Base-by-base conservation (phyloP, 805 yeast genomes). In the Lipomyces anomalus region DNA sequence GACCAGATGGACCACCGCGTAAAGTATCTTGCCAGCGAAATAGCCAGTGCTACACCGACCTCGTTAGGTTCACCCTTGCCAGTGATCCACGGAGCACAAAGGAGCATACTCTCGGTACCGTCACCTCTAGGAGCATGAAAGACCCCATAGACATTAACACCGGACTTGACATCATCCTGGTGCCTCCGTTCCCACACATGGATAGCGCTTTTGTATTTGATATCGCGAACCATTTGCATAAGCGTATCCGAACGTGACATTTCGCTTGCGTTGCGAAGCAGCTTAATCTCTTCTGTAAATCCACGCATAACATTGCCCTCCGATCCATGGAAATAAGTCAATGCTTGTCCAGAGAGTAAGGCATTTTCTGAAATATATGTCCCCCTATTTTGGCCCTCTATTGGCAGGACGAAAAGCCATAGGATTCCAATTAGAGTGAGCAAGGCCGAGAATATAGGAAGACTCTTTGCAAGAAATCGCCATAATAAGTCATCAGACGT, bases 301-400 rank as follows among this genome's bases (percentile, higher is more conserved):
- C 96, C 98, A 47, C 97, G 71, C 26, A 87, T 76, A 44, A 84
- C 70, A 58, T 89, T 86, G 97, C 97, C 92, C 62, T 92, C 97
- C 34, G 87, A 78, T 60, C 90, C 97, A 44, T 97, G 73, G 63
- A 85, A 92, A 61, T 87, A 88, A 21, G 94, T 80, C 56, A 82
- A 81, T 2, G 92, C 97, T 63, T 92, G 97, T 0, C 95, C 89
- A 5, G 99, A 97, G 85, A 92, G 80, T 62, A 92, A 70, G 26
- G 99, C 99, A 65, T 92, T 92, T 61, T 92, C 99, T 5, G 95
- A 83, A 9, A 89, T 83, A 63, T 92, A 92, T 1, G 96, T 87
- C 52, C 72, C 66, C 44, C 97, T 71, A 62, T 69, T 86, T 60
- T 85, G 86, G 18, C 96, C 97, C 16, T 83, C 83, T 56, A 79